Evolutionary conservation across 768 basidiomycete genomes (phyloP).

Genomic region (Rhodotorula paludigena): DNA sequence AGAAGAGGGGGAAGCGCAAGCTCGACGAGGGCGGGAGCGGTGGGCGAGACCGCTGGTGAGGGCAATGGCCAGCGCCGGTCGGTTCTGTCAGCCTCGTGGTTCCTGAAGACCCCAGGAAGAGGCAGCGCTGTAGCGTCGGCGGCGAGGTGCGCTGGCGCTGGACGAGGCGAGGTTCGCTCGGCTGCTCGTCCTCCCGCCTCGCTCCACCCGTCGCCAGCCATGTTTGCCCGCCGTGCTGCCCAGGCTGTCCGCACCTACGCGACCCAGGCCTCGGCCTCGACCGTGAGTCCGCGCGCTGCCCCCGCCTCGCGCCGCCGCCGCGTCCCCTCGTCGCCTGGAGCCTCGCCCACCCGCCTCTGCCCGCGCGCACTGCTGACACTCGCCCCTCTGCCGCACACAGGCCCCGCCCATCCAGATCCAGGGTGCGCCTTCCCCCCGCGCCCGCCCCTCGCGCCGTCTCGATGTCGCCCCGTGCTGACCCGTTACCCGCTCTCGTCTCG

Average conservation of each 20-base stretch:
- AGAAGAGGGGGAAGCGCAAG: too few relatives aligned
- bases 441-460: background rate
- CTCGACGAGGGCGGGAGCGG: too few relatives aligned
- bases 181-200: too few relatives aligned
- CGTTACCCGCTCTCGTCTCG: background rate
- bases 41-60: too few relatives aligned
- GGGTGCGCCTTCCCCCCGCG: constrained; percentile 10
- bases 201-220: background rate
- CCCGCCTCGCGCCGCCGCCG: background rate
- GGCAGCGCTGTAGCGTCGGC: too few relatives aligned
- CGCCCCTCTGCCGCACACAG: background rate
- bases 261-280: constrained; percentile 26
- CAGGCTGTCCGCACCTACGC: constrained; percentile 33
- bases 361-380: background rate
- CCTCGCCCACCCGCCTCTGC: background rate
- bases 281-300: background rate
- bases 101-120: too few relatives aligned
- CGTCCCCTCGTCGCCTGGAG: background rate
- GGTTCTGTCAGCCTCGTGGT: too few relatives aligned
- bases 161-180: too few relatives aligned
- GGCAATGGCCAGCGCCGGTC: too few relatives aligned
- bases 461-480: background rate
- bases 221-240: constrained; percentile 13
- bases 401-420: constrained; percentile 35
- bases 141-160: too few relatives aligned